Evolutionary conservation across 305 asterid species (phyloP).

Genomic region (Fraxinus ornus): DNA sequence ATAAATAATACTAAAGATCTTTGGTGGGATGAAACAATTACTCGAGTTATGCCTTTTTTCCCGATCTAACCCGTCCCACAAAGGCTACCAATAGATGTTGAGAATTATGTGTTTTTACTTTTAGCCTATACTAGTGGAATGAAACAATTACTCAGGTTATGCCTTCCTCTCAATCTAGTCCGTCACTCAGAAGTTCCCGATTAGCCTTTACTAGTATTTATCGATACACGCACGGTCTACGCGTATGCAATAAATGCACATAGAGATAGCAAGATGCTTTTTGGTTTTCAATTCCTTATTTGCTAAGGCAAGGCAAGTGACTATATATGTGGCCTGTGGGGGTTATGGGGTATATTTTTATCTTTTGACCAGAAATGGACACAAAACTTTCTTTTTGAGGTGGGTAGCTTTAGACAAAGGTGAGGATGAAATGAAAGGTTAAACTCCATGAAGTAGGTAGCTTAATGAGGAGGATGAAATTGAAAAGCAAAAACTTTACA

Average conservation of each 20-base stretch:
- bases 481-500: slow-evolving; percentile 2
- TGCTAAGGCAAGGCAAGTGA: slow-evolving; percentile 43
- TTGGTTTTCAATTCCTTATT: slow-evolving; percentile 43
- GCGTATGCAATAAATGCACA: neutral
- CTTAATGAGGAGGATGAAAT: neutral
- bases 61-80: neutral
- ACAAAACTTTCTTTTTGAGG: neutral
- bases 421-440: slow-evolving; percentile 10
- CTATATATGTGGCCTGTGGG: neutral
- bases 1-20: neutral
- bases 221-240: neutral
- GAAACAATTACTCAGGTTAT: neutral
- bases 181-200: neutral
- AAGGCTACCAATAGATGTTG: neutral
- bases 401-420: slow-evolving; percentile 22
- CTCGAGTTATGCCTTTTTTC: neutral
- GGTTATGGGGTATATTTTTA: slow-evolving; percentile 20
- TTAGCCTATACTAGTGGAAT: neutral
- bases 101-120: neutral
- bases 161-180: neutral
- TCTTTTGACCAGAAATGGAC: slow-evolving; percentile 2
- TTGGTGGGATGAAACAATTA: neutral
- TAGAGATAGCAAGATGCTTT: neutral
- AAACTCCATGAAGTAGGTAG: slow-evolving; percentile 7
- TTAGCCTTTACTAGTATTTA: neutral